phyloP scores from a whole-genome alignment of 2,329 filamentous ascomycete species.

The Raffaelea ambrosiae region DNA sequence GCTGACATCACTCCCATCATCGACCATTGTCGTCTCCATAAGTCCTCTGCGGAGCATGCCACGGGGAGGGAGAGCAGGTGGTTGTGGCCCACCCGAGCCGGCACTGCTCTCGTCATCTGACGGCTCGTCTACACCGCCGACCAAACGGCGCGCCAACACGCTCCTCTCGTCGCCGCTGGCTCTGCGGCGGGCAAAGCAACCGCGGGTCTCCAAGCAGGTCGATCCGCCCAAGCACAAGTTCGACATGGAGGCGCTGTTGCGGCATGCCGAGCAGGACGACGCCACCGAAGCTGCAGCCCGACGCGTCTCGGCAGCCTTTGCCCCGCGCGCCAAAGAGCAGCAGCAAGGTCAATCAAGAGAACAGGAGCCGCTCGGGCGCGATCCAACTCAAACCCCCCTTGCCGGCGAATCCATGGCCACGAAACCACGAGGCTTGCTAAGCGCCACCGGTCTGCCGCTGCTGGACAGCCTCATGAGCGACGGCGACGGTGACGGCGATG shows the following conservation, averaged over 20 bases:
- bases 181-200: conserved; percentile 17
- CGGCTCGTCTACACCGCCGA: conserved; percentile 3
- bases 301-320: conserved; percentile 28
- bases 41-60: background rate
- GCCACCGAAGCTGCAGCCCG: conserved; percentile 48
- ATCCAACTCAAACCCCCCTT: background rate
- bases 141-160: conserved; percentile 9
- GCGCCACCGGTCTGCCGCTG: conserved; percentile 18
- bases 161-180: conserved; percentile 34
- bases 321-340: conserved; percentile 14
- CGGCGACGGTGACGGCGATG: background rate
- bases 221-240: conserved; percentile 49
- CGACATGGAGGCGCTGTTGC: conserved; percentile 53
- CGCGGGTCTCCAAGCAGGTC: background rate
- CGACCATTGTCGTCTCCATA: background rate
- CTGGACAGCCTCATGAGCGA: conserved; percentile 19
- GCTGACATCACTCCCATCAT: no score
- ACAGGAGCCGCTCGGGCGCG: background rate
- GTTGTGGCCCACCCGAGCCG: no score
- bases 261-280: conserved; percentile 49
- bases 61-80: background rate
- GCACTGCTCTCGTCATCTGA: conserved; percentile 1
- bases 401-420: no score
- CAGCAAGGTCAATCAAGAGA: background rate
- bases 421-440: background rate